Evolutionary conservation across 768 basidiomycete genomes (phyloP).

Genomic region (Tylopilus cervinicoccineus): DNA sequence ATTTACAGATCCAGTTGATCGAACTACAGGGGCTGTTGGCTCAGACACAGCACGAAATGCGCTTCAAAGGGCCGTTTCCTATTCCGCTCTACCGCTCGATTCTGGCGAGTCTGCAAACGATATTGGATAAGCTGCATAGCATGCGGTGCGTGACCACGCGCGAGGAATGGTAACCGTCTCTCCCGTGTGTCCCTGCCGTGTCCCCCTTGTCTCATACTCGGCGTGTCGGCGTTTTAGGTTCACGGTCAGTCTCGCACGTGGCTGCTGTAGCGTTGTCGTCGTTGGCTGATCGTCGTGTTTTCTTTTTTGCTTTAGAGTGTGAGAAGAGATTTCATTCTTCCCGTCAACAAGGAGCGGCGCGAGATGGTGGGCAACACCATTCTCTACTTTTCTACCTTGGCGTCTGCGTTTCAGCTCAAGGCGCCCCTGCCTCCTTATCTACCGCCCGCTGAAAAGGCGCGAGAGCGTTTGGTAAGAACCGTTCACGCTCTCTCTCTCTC

Average conservation of each 20-base stretch:
- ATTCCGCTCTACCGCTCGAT: conserved; percentile 79
- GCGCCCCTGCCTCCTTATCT: conserved; percentile 95
- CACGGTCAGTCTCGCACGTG: too few relatives aligned
- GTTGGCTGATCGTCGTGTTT: background rate
- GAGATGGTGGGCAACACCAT: conserved; percentile 97
- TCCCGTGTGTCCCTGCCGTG: too few relatives aligned
- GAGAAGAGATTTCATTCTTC: conserved; percentile 81
- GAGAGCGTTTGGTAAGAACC: conserved; percentile 74
- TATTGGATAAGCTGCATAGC: conserved; percentile 86
- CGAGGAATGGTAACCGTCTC: conserved; percentile 92
- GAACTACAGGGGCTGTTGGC: conserved; percentile 80
- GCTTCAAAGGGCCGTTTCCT: conserved; percentile 95
- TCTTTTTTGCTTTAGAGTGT: conserved; percentile 51
- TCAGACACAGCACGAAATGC: conserved; percentile 90
- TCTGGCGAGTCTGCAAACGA: conserved; percentile 77
- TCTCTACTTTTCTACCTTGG: conserved; percentile 78
- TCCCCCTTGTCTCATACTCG: too few relatives aligned
- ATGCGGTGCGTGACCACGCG: conserved; percentile 97
- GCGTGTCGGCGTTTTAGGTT: too few relatives aligned
- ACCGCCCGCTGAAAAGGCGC: conserved; percentile 85
- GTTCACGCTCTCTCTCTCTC: too few relatives aligned
- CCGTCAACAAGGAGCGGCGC: conserved; percentile 82
- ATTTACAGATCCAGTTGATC: conserved; percentile 88
- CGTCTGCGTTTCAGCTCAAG: conserved; percentile 78
- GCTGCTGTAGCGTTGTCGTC: too few relatives aligned